phyloP scores from a whole-genome alignment of 495 filamentous ascomycete species.

The Aspergillus bertholletiae region DNA sequence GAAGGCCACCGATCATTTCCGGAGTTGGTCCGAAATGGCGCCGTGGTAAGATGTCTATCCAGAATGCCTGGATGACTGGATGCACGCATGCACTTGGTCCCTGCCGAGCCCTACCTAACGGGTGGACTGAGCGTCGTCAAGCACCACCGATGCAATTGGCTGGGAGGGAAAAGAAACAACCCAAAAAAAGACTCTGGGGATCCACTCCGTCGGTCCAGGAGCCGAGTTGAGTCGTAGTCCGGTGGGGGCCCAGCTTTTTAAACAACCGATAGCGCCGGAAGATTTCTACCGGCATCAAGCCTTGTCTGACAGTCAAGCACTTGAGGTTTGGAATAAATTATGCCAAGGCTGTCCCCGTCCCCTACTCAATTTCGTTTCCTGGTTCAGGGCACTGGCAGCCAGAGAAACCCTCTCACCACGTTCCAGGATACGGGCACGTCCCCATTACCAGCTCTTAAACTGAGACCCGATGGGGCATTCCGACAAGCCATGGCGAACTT shows the following conservation, averaged over 20 bases:
- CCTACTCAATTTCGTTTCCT: background rate
- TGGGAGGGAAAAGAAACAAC: background rate
- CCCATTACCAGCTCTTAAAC: background rate
- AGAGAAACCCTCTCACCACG: background rate
- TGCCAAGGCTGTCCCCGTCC: background rate
- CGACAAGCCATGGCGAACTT: background rate
- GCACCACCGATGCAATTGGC: background rate
- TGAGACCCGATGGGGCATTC: background rate
- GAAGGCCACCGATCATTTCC: background rate
- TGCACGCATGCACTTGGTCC: too few species aligned
- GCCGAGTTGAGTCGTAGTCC: background rate
- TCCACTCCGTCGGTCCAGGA: background rate
- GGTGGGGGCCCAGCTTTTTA: too few species aligned
- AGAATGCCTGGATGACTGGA: background rate
- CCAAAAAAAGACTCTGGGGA: background rate
- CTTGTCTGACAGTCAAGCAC: background rate
- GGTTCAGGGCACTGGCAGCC: background rate
- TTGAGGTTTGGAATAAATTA: background rate
- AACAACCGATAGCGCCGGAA: background rate
- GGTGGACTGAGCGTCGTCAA: too few species aligned
- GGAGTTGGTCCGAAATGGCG: background rate
- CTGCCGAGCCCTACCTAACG: too few species aligned
- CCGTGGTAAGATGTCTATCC: background rate
- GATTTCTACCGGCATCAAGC: background rate
- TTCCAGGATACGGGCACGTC: background rate